Evolutionary conservation across 2,329 filamentous ascomycete species (phyloP), one percentile per base, ranked within the genome.

Genomic region (Fusarium praegraminearum): DNA sequence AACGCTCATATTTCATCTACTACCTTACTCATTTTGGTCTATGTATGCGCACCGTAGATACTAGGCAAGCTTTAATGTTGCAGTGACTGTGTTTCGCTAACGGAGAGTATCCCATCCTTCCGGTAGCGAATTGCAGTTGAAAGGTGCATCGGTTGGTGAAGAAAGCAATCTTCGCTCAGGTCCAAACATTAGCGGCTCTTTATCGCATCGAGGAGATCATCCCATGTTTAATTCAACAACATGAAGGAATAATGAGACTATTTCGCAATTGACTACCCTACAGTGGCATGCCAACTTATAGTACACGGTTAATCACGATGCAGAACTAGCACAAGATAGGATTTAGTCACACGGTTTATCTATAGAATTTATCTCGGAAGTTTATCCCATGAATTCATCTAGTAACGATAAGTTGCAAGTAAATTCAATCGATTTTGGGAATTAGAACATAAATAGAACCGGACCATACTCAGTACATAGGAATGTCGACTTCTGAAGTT

Each of bases 11-110:
- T 22, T 20, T 13, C 8, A 9, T 13, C 5, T 40, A 2, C 1
- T 22, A 7, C n/a, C 4, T 22, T 40, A 8, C 36, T n/a, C 12
- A 5, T 40, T 40, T 7, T 12, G n/a, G 36, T 15, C 2, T 12
- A 4, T 22, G 7, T 40, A 40, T 13, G 36, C 36, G 36, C 36
- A 20, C 11, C 12, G 5, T 12, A 2, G 13, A 20, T 20, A 11
- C n/a, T 38, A 5, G 5, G n/a, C n/a, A 20, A 1, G 12, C 9
- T 13, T 7, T 2, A 7, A 1, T 10, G 16, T 7, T 6, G 7
- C n/a, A 20, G 4, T 10, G 3, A 35, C 6, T 5, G 18, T 38
- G 18, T n/a, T 13, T 40, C 2, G 36, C 36, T 26, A 15, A 36
- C 46, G 46, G 46, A 36, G 12, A 10, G 6, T 1, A 35, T 50